A percentile compares a stretch with the other conserved stretches of the same genome.
Evolutionary conservation across 2,329 filamentous ascomycete genomes (phyloP).

Genomic region (Calonectria leucothoes): DNA sequence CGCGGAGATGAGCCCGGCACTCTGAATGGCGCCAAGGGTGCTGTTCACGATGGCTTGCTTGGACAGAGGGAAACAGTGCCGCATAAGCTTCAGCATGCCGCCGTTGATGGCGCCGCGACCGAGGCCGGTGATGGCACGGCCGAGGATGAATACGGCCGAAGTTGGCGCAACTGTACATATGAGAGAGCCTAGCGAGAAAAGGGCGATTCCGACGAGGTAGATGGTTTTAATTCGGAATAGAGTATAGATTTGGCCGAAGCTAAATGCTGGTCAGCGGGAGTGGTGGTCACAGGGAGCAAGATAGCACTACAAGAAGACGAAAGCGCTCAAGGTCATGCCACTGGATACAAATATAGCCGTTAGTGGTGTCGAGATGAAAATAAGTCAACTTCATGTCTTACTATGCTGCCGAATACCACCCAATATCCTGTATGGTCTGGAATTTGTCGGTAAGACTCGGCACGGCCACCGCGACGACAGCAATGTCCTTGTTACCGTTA

Average conservation of each 20-base stretch:
- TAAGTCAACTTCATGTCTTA: not conserved
- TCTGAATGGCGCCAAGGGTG: conserved; percentile 33
- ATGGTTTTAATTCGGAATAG: conserved; percentile 44
- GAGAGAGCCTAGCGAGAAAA: conserved; percentile 48
- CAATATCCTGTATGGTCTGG: conserved; percentile 38
- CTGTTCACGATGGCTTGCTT: conserved; percentile 36
- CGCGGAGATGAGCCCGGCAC: conserved; percentile 31
- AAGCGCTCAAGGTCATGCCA: conserved; percentile 39
- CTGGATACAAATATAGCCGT: not conserved
- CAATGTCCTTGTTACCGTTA: conserved; percentile 28
- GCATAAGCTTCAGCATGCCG: conserved; percentile 37
- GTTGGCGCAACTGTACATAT: conserved; percentile 50
- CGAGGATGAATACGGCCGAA: conserved; percentile 50
- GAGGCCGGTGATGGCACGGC: conserved; percentile 50
- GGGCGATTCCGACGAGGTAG: conserved; percentile 41
- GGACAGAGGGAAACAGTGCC: conserved; percentile 35
- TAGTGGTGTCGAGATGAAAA: not conserved
- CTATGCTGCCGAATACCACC: conserved; percentile 43
- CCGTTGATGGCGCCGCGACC: conserved; percentile 43
- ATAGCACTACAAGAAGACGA: conserved; percentile 34
- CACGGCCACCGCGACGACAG: conserved; percentile 35
- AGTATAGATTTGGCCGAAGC: conserved; percentile 46
- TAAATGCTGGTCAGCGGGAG: not conserved
- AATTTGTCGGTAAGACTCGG: conserved; percentile 41
- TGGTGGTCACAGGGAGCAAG: rapidly evolving